A percentile compares a stretch with the other conserved stretches of the same genome.
phyloP scores from a whole-genome alignment of 1,139 yeast genomes.

The Debaryomycetaceae sp. region DNA sequence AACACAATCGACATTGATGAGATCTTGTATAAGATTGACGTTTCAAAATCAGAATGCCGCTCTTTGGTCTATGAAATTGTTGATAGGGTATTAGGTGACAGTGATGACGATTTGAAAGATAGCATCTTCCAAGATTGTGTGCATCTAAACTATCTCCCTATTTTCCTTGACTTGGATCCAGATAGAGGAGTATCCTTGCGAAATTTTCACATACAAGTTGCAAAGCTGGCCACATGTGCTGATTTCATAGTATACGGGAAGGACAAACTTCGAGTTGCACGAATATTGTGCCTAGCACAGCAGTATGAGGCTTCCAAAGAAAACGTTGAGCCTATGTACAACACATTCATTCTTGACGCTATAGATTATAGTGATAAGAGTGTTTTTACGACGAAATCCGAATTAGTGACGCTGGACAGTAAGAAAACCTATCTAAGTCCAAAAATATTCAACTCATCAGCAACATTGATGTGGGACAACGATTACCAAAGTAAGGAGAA shows the following conservation, averaged over 20 bases:
- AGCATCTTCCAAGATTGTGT: constrained; percentile 42
- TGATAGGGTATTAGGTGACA: constrained; percentile 12
- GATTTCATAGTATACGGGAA: constrained; percentile 64
- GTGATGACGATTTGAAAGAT: constrained; percentile 11
- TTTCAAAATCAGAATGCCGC: constrained; percentile 32
- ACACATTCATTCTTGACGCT: constrained; percentile 16
- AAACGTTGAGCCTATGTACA: constrained; percentile 8
- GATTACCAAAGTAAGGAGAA: constrained; percentile 73
- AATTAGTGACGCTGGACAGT: constrained; percentile 4
- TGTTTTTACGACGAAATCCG: constrained; percentile 4
- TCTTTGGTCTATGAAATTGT: constrained; percentile 19
- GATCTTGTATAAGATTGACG: constrained; percentile 49
- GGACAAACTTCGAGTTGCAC: constrained; percentile 36
- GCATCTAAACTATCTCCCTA: constrained; percentile 44
- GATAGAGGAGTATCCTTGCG: constrained; percentile 65
- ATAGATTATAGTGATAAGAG: constrained; percentile 1
- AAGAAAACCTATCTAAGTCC: constrained; percentile 18
- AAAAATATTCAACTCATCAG: constrained; percentile 24
- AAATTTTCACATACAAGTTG: constrained; percentile 74
- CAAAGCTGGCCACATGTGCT: constrained; percentile 63
- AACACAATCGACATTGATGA: constrained; percentile 64
- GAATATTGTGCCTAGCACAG: constrained; percentile 57
- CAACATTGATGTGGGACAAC: constrained; percentile 56
- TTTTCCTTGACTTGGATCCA: constrained; percentile 59
- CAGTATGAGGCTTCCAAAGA: constrained; percentile 21